Conservation (phyloP, 2,329 filamentous ascomycete genomes). For the Fusarium poae region DNA sequence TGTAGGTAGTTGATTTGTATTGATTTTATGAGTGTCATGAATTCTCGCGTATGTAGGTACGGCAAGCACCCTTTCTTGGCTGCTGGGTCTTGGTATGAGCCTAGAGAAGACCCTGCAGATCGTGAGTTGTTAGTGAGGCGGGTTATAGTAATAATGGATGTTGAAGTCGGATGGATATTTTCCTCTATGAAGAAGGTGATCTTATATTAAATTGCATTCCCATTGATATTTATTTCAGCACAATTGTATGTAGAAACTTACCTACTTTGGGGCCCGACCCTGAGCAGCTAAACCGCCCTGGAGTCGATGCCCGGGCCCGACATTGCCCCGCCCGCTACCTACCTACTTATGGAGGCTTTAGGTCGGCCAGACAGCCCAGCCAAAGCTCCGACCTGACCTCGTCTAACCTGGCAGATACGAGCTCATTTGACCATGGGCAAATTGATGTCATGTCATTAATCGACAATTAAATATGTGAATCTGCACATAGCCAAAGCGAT, state of each 20-base stretch:
- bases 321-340: conserved; percentile 1
- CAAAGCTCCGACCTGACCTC: conserved; percentile 18
- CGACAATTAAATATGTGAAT: background rate
- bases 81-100: background rate
- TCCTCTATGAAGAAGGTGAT: background rate
- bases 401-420: conserved; percentile 30
- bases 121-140: background rate
- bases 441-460: conserved; percentile 45
- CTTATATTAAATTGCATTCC: background rate
- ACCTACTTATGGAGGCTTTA: conserved; percentile 1
- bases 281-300: conserved; percentile 14
- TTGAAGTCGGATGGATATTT: background rate
- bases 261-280: conserved; percentile 34
- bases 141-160: background rate
- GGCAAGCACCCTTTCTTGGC: background rate
- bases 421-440: conserved; percentile 15
- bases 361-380: conserved; percentile 24
- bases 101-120: conserved; percentile 8
- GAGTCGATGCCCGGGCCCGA: conserved; percentile 2
- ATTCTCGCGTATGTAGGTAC: background rate
- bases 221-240: background rate
- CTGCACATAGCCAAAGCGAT: background rate
- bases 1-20: background rate
- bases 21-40: background rate
- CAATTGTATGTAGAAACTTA: no score